Evolutionary conservation across 2,329 filamentous ascomycete genomes (phyloP), one percentile per base, ranked within the genome.

Genomic region (Pseudopithomyces maydicus): DNA sequence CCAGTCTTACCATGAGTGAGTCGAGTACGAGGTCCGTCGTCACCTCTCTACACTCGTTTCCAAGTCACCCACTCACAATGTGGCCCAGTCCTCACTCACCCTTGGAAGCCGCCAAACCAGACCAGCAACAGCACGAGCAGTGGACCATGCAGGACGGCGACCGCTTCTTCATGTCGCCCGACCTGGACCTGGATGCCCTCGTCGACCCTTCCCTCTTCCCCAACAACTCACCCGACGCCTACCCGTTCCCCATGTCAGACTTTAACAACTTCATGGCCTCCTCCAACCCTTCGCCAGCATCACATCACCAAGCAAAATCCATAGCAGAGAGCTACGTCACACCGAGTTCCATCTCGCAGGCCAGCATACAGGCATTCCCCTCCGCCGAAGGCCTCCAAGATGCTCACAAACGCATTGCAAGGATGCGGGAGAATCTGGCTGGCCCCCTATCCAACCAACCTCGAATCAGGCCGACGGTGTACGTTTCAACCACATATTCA

Each of bases 401-500:
- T 49, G 52, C 36, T n/a, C 52, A 54, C 15, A 43, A 49, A 23
- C 43, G 52, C 35, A 54, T 54, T 35, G 39, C 43, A 42, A 42
- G 44, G 39, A 35, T 54, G 35, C 22, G 44, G n/a, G 35, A 47
- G 15, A 49, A 45, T n/a, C 12, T 54, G 20, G 33, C 52, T 6
- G 41, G 41, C 1, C 41, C 49, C 38, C 41, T 2, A 44, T 42
- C 12, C 49, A 44, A n/a, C n/a, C 44, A 5, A 54, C 44, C 4
- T 19, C 33, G 4, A 22, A 23, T 6, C 35, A 54, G 23, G 20
- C 44, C 2, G 43, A 54, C 36, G 33, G 44, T 19, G 44, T 49
- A 20, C 43, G 52, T 3, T 54, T 54, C 44, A 54, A 39, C 44
- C 52, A 49, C 44, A 54, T 54, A 19, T 54, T 54, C 23, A 54